Evolutionary conservation across 345 rosid genomes (phyloP), one percentile per base, ranked within the genome.

Genomic region (Salix koriyanagi): DNA sequence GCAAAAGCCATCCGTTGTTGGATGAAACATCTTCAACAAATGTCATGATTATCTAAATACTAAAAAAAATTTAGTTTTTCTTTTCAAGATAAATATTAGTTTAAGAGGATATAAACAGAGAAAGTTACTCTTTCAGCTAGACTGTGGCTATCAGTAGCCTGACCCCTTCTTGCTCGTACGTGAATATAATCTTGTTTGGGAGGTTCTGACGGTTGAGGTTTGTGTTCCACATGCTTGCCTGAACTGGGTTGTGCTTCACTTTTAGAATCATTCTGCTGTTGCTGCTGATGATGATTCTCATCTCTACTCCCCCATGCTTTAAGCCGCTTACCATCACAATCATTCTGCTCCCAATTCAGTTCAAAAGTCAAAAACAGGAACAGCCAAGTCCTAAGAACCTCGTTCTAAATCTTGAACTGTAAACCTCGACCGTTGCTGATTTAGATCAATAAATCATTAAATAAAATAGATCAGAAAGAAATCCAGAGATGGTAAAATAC

Each of bases 81-180:
- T 21, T 12, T 5, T 72, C 5, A 42, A 56, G n/a, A 73, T 34
- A 61, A n/a, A 18, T 23, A 21, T 5, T 73, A 70, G 75, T 72
- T 46, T 26, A 21, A 58, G 48, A 75, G 74, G 75, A 60, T 54
- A n/a, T 56, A 68, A 25, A 9, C 13, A 28, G 46, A 76, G 88
- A 56, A 80, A 73, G 67, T 87, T 92, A 94, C 97, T 84, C 97
- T 89, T 88, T 94, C 95, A 32, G 98, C 98, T 75, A 94, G 86
- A 83, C 97, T 94, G 87, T 92, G 98, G 86, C 94, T 94, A 86
- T 92, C 97, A 58, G 97, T 92, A 76, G 98, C 98, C 84, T 94
- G 97, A 69, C 98, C 98, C 79, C 95, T 85, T 84, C 98, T 91
- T 18, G 97, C 98, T 81, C 98, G 89, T 15, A 94, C 94, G 64